phyloP scores from a whole-genome alignment of 768 basidiomycete species.

The Crassisporium funariophilum region DNA sequence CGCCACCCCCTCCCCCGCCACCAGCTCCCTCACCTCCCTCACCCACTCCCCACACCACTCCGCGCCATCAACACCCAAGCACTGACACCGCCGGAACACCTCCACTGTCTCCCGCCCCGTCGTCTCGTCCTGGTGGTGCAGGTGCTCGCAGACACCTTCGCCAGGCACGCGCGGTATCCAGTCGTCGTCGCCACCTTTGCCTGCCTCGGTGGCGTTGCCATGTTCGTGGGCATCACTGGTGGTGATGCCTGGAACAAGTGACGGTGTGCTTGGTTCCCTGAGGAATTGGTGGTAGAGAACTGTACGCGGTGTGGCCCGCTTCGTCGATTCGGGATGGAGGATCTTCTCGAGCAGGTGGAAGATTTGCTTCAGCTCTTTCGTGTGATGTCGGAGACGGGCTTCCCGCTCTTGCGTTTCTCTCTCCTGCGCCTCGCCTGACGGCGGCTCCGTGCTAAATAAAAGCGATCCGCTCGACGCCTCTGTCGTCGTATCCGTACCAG shows the following conservation, averaged over 20 bases:
- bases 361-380: constrained; percentile 58
- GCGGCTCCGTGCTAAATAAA: no score
- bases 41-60: constrained; percentile 9
- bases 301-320: constrained; percentile 72
- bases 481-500: constrained; percentile 14
- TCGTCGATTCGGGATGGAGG: constrained; percentile 77
- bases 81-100: constrained; percentile 39
- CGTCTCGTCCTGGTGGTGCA: constrained; percentile 60
- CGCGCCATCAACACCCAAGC: constrained; percentile 29
- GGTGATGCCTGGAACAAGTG: neutral
- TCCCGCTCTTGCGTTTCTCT: constrained; percentile 1
- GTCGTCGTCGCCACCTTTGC: constrained; percentile 57
- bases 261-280: constrained; percentile 27
- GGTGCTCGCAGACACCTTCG: constrained; percentile 63
- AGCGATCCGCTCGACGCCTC: constrained; percentile 10
- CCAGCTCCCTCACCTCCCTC: no score
- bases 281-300: constrained; percentile 85
- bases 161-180: constrained; percentile 71
- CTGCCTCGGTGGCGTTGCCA: constrained; percentile 29
- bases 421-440: constrained; percentile 2
- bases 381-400: constrained; percentile 40
- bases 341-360: constrained; percentile 75
- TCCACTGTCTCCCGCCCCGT: constrained; percentile 57
- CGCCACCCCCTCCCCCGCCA: no score
- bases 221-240: constrained; percentile 26